Base-by-base conservation (phyloP, 192 early-diverging fungal species). In the Umbelopsis ramanniana region DNA sequence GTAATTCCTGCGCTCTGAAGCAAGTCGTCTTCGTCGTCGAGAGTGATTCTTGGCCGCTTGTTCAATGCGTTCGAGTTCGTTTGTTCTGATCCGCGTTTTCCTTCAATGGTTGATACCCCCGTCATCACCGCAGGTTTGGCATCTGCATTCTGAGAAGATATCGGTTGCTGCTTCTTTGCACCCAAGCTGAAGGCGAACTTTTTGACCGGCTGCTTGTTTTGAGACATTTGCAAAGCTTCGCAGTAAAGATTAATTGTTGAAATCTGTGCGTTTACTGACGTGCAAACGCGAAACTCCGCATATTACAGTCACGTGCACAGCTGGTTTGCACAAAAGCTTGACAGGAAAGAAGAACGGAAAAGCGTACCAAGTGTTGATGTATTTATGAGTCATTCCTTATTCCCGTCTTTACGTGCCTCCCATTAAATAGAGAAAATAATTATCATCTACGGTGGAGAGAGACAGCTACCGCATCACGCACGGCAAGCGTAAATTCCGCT, bases 1-100 rank as follows among this genome's bases (percentile, higher is more conserved):
- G 26, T 12, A 68, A 81, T 75, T 8, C 78, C 77, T 12, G 69
- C 73, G 74, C 79, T 78, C 35, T 68, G 78, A 37, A 82, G 66
- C 29, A 76, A 29, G 17, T 77, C 67, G 9, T 78, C 50, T 35
- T 75, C 81, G 26, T 86, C 77, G 33, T 76, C 83, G 19, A 72
- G 46, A 57, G 22, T 79, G 54, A 76, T 69, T 52, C 73, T 68
- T 74, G 57, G 57, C n/a, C 33, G 26, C 33, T 63, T 63, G 33
- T 37, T 38, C 15, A 63, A 17, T 10, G 57, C 24, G 5, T 63
- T 35, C 12, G 57, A 6, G 4, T 37, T 19, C 5, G 57, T 12
- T 14, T 63, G 29, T 12, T 63, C 57, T 4, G 33, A 63, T 37
- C 35, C 57, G 57, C 57, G 57, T 37, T 63, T 63, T 6, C 14